Percentiles rank a stretch among this genome's conserved stretches.
These are phyloP conservation scores for Candida khao-thaluensis DNA, from an alignment of 805 yeast genomes.

Conservation along the genomic window DNA sequence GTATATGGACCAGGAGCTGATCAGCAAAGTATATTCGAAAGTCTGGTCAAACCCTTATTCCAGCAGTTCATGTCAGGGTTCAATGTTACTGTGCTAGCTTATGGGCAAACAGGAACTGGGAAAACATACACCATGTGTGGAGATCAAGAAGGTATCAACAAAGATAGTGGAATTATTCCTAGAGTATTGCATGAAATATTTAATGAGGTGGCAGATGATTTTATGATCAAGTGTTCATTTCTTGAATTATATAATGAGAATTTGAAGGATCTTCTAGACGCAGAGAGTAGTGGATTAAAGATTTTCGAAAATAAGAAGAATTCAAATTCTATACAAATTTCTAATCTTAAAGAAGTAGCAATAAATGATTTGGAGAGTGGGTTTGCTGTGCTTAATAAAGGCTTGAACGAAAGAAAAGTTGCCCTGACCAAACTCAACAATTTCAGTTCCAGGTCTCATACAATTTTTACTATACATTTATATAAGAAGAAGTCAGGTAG, in stretches of 20 bases:
- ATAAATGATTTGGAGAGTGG: slow-evolving; percentile 58
- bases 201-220: slow-evolving; percentile 50
- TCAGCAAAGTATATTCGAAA: slow-evolving; percentile 63
- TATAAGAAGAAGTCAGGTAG: slow-evolving; percentile 38
- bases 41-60: slow-evolving; percentile 70
- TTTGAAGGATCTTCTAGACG: slow-evolving; percentile 66
- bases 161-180: slow-evolving; percentile 58
- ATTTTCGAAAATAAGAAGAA: slow-evolving; percentile 37
- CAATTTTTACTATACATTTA: slow-evolving; percentile 66
- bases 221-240: slow-evolving; percentile 72
- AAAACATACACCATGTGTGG: slow-evolving; percentile 78
- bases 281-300: slow-evolving; percentile 28
- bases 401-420: slow-evolving; percentile 59
- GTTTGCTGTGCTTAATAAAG: slow-evolving; percentile 51
- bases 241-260: slow-evolving; percentile 89
- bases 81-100: slow-evolving; percentile 78
- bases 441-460: slow-evolving; percentile 72
- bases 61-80: slow-evolving; percentile 59
- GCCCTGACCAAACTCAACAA: slow-evolving; percentile 76
- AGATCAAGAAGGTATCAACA: slow-evolving; percentile 21
- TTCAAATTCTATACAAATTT: slow-evolving; percentile 46
- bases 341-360: slow-evolving; percentile 62
- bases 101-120: slow-evolving; percentile 87
- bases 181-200: slow-evolving; percentile 53
- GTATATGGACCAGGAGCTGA: slow-evolving; percentile 83